Evolutionary conservation across 2,329 filamentous ascomycete species (phyloP), one percentile per base, ranked within the genome.

Genomic region (Colletotrichum sansevieriae): DNA sequence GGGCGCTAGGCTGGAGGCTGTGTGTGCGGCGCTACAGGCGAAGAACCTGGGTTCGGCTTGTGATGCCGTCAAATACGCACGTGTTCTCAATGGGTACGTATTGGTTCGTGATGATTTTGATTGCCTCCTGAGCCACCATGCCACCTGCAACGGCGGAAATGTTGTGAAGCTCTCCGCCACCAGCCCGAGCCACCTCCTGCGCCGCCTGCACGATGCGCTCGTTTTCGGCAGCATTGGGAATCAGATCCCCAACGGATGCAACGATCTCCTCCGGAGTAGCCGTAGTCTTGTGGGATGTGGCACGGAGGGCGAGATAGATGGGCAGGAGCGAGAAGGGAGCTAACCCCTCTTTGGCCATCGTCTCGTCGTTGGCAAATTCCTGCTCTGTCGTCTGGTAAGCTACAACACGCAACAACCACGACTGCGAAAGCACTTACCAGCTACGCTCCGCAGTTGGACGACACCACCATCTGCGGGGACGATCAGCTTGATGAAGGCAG

Each of bases 121-220:
- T 97, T 71, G 95, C 89, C 82, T 99, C 96, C 80, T 99, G 97
- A n/a, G 95, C 94, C 55, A 97, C 92, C 83, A 99, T 92, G 3
- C 96, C 97, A 35, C 96, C 97, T 1, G 91, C 92, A 64, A 97
- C 82, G 29, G 95, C 91, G 37, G 95, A 92, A 64, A 97, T 92
- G 77, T 98, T 98, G 82, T 99, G 96, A 68, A 99, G 83, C 78
- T 99, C 97, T 62, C 90, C 92, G 33, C 93, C 93, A 55, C 89
- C 90, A 41, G 93, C 92, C 68, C 97, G 89, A 39, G 91, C 88
- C 49, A 94, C 84, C 78, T 95, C 92, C 68, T 89, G 82, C 1
- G 89, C 85, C 13, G 87, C 84, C 73, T 89, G 81, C 25, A 76
- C 68, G 29, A 91, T 80, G 20, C 84, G 84, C 70, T 85, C 81